These are phyloP conservation scores for Yamadazyma triangularis DNA, from an alignment of 1,139 yeast species.

Conservation along the genomic window DNA sequence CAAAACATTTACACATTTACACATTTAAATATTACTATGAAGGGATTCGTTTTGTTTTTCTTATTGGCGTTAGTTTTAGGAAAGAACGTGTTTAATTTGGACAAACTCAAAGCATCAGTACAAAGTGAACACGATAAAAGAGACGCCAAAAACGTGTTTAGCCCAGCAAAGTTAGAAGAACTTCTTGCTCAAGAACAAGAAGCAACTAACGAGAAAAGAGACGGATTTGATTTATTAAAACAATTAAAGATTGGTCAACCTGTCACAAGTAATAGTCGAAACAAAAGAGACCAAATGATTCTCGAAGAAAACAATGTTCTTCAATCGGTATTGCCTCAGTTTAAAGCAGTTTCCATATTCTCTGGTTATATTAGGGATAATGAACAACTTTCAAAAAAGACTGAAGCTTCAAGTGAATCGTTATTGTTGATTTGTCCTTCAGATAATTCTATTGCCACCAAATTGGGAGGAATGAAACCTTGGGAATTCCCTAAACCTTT, in stretches of 20 bases:
- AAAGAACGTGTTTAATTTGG: conserved; percentile 19
- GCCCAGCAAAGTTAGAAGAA: conserved; percentile 9
- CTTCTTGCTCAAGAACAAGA: conserved; percentile 1
- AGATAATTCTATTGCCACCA: conserved; percentile 44
- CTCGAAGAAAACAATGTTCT: conserved; percentile 8
- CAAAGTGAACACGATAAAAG: conserved; percentile 12
- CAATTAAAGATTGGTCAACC: conserved; percentile 7
- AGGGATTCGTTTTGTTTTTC: neutral
- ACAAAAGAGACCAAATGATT: conserved; percentile 11
- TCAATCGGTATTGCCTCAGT: conserved; percentile 34
- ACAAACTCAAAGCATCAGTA: conserved; percentile 10
- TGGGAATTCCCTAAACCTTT: conserved; percentile 63
- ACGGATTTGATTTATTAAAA: conserved; percentile 11
- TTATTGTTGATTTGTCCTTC: conserved; percentile 60
- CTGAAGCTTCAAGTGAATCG: conserved; percentile 31
- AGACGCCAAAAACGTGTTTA: conserved; percentile 18
- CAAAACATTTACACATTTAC: no score
- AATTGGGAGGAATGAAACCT: conserved; percentile 45
- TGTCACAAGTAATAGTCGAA: conserved; percentile 12
- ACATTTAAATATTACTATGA: neutral
- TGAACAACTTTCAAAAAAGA: conserved; percentile 35
- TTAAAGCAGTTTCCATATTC: conserved; percentile 43
- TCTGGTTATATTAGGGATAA: conserved; percentile 55
- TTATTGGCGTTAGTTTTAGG: conserved; percentile 4
- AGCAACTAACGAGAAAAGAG: conserved; percentile 14